Evolutionary conservation across 1,284 basidiomycete species (phyloP), one percentile per base, ranked within the genome.

Genomic region (Marasmius tenuissimus): DNA sequence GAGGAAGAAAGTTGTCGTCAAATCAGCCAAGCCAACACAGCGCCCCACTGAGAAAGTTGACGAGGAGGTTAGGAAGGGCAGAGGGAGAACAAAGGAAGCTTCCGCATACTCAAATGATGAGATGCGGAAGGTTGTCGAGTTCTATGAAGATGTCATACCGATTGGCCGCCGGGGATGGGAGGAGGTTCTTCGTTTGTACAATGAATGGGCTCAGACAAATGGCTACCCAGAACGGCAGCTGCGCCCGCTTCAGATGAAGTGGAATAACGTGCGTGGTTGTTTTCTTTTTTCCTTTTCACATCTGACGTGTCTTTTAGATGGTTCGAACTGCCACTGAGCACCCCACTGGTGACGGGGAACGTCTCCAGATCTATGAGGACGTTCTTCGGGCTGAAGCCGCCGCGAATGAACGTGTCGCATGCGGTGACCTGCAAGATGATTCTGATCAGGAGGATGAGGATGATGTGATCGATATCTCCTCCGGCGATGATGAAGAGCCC

Each of bases 341-440:
- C 63, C 74, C 73, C 4, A 78, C 73, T 9, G 75, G 75, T 10
- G 64, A 70, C 64, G 72, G 60, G 1, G 66, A 73, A 3, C 70
- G 71, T 55, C 73, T 73, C 11, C 66, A 67, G 14, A 58, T 70
- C 14, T 60, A 75, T 20, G 67, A 69, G 27, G 61, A 60, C 20
- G 74, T 73, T 0, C 71, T 75, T 37, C 38, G 48, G 0, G 71
- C 75, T 54, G 66, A 75, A 1, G 40, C 65, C 10, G 49, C 65
- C 7, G 73, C 75, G 20, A 68, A 70, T 37, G 62, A 72, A 47
- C 66, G 65, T 47, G 63, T 65, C 1, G 66, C 62, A 1, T 65
- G 68, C 1, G 62, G 65, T 2, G 66, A 71, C 7, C 57, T 78
- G 18, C 59, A 74, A 50, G 69, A 76, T 62, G 61, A 62, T 38